phyloP scores from a whole-genome alignment of 306 rosid genomes.

The Fragaria nilgerrensis region DNA sequence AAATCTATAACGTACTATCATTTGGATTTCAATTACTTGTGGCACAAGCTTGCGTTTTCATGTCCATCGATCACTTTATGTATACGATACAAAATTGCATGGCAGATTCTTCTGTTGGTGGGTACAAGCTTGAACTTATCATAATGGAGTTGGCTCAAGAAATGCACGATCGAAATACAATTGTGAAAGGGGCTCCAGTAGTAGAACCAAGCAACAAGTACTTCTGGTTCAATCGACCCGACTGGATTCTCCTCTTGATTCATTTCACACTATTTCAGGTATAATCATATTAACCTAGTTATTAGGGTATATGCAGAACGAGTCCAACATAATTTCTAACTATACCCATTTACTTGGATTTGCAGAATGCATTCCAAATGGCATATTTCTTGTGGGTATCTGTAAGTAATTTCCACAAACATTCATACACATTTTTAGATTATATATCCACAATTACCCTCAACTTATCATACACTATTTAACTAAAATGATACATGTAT shows the following conservation, averaged over 20 bases:
- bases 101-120: constrained; percentile 52
- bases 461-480: not conserved
- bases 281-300: not conserved
- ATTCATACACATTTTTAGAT: not conserved
- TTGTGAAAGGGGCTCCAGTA: constrained; percentile 56
- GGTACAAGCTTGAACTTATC: constrained; percentile 58
- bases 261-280: constrained; percentile 62
- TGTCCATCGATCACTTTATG: not conserved
- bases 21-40: not conserved
- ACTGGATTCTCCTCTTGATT: constrained; percentile 54
- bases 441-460: not conserved
- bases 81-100: not conserved
- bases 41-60: not conserved
- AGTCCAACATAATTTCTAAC: not conserved
- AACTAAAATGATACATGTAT: not conserved
- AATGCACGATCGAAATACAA: constrained; percentile 54
- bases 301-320: too few species aligned
- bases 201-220: constrained; percentile 64
- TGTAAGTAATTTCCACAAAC: constrained; percentile 26
- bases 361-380: constrained; percentile 66
- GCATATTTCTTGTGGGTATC: constrained; percentile 56
- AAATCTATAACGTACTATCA: not conserved
- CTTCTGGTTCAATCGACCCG: constrained; percentile 63
- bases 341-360: not conserved
- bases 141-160: constrained; percentile 77